phyloP scores from a whole-genome alignment of 2,329 filamentous ascomycete species.

The Claviceps purpurea region DNA sequence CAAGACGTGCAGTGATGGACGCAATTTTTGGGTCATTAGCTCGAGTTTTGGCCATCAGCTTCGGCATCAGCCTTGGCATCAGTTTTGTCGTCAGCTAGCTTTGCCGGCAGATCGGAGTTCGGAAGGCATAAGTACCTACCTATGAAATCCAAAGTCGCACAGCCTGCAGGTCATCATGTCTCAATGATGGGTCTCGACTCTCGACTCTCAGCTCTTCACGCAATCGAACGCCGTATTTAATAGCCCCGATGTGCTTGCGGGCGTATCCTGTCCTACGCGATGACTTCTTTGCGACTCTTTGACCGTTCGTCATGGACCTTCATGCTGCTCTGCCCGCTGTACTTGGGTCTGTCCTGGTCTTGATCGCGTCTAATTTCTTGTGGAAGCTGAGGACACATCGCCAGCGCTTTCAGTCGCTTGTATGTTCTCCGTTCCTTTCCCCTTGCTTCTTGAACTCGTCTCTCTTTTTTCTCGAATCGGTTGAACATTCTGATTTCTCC shows the following conservation, averaged over 20 bases:
- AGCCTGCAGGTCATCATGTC: not conserved
- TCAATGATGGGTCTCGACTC: not conserved
- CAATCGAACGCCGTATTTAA: not conserved
- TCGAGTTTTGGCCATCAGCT: no score
- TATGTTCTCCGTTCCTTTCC: not conserved
- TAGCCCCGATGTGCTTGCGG: not conserved
- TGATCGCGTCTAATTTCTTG: not conserved
- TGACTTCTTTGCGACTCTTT: not conserved
- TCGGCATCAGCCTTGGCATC: no score
- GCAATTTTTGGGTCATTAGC: no score
- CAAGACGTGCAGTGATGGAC: no score
- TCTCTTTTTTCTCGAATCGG: not conserved
- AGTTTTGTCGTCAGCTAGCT: no score
- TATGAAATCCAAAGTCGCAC: not conserved
- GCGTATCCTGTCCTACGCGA: not conserved
- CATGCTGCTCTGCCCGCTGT: not conserved
- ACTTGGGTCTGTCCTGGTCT: not conserved
- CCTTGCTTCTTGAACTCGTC: not conserved
- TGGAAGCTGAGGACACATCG: slow-evolving; percentile 1
- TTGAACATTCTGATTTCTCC: no score
- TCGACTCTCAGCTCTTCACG: not conserved
- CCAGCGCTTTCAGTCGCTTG: not conserved
- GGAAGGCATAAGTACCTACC: no score
- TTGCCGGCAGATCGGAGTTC: no score
- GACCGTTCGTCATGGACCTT: not conserved